These are phyloP conservation scores for Ustilago sp. DNA, from an alignment of 1,284 basidiomycete genomes.

Conservation along the genomic window DNA sequence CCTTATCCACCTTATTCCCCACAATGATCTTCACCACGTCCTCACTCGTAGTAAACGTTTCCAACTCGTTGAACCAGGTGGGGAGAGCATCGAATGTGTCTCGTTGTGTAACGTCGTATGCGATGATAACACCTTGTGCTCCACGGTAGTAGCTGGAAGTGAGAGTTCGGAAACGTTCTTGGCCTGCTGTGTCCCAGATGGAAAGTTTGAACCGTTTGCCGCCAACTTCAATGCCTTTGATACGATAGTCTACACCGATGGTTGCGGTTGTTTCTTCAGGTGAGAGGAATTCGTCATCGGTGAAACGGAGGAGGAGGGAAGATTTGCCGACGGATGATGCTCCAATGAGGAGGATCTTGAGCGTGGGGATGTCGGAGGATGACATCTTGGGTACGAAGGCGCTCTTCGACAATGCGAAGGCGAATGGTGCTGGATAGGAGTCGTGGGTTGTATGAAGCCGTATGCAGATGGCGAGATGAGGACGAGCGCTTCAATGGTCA, in stretches of 20 bases:
- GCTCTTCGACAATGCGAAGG: not conserved
- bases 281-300: constrained; percentile 93
- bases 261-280: constrained; percentile 95
- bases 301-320: constrained; percentile 89
- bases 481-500: no score
- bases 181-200: constrained; percentile 72
- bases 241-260: constrained; percentile 77
- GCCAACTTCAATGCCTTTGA: constrained; percentile 72
- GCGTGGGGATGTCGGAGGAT: constrained; percentile 62
- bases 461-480: not conserved
- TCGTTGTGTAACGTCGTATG: constrained; percentile 92
- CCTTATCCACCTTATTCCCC: constrained; percentile 91
- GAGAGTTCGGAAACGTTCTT: constrained; percentile 77
- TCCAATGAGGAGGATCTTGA: constrained; percentile 75
- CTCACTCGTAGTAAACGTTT: constrained; percentile 80
- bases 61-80: constrained; percentile 92
- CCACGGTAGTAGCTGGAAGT: constrained; percentile 92
- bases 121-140: constrained; percentile 92
- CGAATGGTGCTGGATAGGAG: not conserved
- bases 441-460: not conserved
- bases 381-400: constrained; percentile 14
- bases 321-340: constrained; percentile 90
- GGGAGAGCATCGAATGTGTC: constrained; percentile 92
- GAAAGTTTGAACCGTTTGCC: constrained; percentile 73
- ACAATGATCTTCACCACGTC: constrained; percentile 95